Evolutionary conservation across 2,329 filamentous ascomycete species (phyloP).

Genomic region (Monosporascus ibericus): DNA sequence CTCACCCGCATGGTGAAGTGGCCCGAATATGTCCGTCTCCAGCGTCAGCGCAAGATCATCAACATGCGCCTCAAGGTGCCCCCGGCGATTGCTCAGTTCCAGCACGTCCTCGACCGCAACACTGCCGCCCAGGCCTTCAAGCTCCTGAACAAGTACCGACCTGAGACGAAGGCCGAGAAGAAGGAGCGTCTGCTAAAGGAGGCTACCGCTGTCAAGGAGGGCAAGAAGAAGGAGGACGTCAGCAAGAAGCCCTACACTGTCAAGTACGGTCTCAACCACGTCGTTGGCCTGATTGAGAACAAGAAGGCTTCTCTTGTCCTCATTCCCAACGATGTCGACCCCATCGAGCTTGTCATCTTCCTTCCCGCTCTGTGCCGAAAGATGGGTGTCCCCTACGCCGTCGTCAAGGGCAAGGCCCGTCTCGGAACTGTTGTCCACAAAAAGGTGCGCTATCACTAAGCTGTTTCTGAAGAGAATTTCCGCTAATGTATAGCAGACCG

Average conservation of each 20-base stretch:
- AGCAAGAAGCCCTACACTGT: constrained; percentile 99
- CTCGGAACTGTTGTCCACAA: constrained; percentile 99
- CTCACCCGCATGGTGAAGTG: constrained; percentile 98
- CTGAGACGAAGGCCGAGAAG: constrained; percentile 99
- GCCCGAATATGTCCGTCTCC: constrained; percentile 98
- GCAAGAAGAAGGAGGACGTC: constrained; percentile 99
- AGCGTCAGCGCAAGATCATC: constrained; percentile 92
- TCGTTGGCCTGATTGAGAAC: constrained; percentile 95
- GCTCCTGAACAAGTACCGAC: constrained; percentile 99
- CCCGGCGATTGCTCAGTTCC: constrained; percentile 95
- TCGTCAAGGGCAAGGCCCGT: constrained; percentile 99
- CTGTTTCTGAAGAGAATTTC: background rate
- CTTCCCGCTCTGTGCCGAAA: constrained; percentile 98
- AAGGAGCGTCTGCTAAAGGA: constrained; percentile 99
- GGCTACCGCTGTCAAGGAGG: constrained; percentile 94
- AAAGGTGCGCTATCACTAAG: constrained; percentile 58
- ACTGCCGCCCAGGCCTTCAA: constrained; percentile 96
- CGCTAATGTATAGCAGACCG: constrained; percentile 63
- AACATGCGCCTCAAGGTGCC: constrained; percentile 98
- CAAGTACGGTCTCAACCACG: constrained; percentile 99
- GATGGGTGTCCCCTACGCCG: constrained; percentile 99
- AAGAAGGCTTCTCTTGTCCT: constrained; percentile 99
- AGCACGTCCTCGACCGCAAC: constrained; percentile 94
- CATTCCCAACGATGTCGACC: constrained; percentile 99
- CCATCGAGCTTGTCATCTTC: constrained; percentile 99